Evolutionary conservation across 352 stramenopile species (phyloP).

Genomic region (Globisporangium iwayamae): DNA sequence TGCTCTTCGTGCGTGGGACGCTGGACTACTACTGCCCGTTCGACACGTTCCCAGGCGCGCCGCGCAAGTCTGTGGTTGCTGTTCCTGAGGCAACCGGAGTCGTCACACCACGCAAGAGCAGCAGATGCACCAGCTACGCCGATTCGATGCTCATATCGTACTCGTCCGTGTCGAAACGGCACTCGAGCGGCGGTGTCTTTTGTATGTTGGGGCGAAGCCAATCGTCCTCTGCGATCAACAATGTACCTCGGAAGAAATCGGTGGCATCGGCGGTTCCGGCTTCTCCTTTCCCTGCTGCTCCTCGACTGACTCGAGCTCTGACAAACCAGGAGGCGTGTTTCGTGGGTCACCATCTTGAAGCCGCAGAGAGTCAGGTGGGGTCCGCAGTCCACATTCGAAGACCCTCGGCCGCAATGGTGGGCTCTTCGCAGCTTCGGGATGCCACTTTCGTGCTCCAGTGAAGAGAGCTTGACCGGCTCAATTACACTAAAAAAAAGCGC

Average conservation of each 20-base stretch:
- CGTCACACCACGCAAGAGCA: neutral
- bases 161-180: neutral
- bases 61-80: neutral
- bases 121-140: slow-evolving; percentile 1
- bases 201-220: neutral
- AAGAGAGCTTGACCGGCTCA: neutral
- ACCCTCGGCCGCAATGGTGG: neutral
- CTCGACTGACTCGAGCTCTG: neutral
- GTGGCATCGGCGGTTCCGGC: neutral
- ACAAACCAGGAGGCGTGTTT: neutral
- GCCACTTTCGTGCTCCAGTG: neutral
- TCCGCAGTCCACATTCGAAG: neutral
- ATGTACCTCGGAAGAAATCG: neutral
- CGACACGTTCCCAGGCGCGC: slow-evolving; percentile 33
- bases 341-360: neutral
- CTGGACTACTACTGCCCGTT: slow-evolving; percentile 18
- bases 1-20: slow-evolving; percentile 1
- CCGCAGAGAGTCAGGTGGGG: neutral
- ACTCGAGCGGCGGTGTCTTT: neutral
- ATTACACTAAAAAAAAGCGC: no score
- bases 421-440: neutral
- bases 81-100: neutral
- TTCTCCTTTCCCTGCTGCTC: neutral
- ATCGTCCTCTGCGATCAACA: neutral
- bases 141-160: slow-evolving; percentile 6